Percentiles rank a stretch among this genome's conserved stretches.
Evolutionary conservation across 768 basidiomycete species (phyloP).

Genomic region (Termitomyces titanicus): DNA sequence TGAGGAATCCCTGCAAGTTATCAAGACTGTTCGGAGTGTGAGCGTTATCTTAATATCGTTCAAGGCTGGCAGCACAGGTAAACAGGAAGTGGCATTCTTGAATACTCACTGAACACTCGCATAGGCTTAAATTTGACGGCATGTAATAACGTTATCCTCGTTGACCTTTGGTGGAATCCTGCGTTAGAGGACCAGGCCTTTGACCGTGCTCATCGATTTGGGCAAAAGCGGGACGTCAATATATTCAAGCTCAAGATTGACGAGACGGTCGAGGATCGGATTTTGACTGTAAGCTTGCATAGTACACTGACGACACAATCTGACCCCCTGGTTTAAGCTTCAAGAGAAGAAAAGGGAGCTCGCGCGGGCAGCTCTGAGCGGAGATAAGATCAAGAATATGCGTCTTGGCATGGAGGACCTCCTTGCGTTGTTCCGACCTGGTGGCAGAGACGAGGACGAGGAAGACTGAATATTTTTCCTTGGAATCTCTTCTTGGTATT

Average conservation of each 20-base stretch:
- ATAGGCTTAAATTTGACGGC: conserved; percentile 84
- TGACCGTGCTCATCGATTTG: conserved; percentile 86
- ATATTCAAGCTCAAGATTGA: conserved; percentile 89
- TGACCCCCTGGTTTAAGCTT: conserved; percentile 40
- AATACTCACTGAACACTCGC: neutral
- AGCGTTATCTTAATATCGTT: conserved; percentile 92
- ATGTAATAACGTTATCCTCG: conserved; percentile 91
- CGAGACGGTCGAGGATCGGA: conserved; percentile 84
- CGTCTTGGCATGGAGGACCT: conserved; percentile 84
- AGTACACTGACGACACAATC: neutral
- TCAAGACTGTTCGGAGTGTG: conserved; percentile 54
- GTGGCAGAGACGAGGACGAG: conserved; percentile 50
- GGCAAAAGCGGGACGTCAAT: conserved; percentile 82
- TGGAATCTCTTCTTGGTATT: neutral
- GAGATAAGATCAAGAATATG: conserved; percentile 83
- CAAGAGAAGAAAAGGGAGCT: conserved; percentile 90
- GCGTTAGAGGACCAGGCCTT: conserved; percentile 93
- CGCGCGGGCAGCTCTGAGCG: conserved; percentile 79
- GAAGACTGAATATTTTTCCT: conserved; percentile 24
- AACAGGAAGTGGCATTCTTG: neutral
- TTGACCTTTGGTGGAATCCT: conserved; percentile 96
- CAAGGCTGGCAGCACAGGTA: conserved; percentile 94
- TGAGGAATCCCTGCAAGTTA: conserved; percentile 69
- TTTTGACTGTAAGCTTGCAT: conserved; percentile 51
- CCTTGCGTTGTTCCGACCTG: conserved; percentile 70